Evolutionary conservation across 2,329 filamentous ascomycete species (phyloP).

Genomic region (Coniella vitis): DNA sequence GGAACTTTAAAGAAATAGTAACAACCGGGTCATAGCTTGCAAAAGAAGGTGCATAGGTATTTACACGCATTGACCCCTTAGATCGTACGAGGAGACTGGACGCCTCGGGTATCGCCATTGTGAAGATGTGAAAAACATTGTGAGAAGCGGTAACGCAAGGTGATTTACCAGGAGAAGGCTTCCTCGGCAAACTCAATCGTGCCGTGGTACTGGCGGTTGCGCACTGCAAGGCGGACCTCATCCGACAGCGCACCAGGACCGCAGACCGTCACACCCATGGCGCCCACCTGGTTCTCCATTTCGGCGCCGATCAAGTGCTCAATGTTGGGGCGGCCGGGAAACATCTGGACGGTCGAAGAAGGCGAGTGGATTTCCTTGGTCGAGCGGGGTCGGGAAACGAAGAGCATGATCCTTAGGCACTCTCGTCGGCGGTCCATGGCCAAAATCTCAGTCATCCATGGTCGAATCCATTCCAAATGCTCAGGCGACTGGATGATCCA

Average conservation of each 20-base stretch:
- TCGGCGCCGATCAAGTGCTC: conserved; percentile 65
- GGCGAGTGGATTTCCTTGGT: conserved; percentile 78
- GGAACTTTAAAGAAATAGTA: conserved; percentile 1
- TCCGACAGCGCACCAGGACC: conserved; percentile 69
- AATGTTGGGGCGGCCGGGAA: conserved; percentile 71
- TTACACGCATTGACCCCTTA: conserved; percentile 2
- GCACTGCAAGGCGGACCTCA: conserved; percentile 63
- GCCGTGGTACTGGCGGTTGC: conserved; percentile 55
- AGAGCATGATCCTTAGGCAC: conserved; percentile 68
- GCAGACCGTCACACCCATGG: conserved; percentile 68
- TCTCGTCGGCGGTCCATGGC: conserved; percentile 69
- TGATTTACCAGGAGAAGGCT: conserved; percentile 55
- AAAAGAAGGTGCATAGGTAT: conserved; percentile 1
- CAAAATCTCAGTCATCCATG: conserved; percentile 77
- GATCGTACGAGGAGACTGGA: neutral
- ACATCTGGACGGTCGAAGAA: conserved; percentile 74
- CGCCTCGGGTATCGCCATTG: conserved; percentile 9
- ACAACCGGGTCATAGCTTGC: too few species aligned
- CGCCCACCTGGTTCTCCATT: conserved; percentile 67
- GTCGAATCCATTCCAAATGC: conserved; percentile 76
- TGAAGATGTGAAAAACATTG: neutral
- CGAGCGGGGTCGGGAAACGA: conserved; percentile 66
- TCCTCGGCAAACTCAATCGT: conserved; percentile 76
- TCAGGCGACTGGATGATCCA: conserved; percentile 77
- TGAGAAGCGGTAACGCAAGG: neutral